A percentile compares a stretch with the other conserved stretches of the same genome.
These are phyloP conservation scores for Hyphopichia khmerensis DNA, from an alignment of 1,139 yeast species.

Conservation along the genomic window DNA sequence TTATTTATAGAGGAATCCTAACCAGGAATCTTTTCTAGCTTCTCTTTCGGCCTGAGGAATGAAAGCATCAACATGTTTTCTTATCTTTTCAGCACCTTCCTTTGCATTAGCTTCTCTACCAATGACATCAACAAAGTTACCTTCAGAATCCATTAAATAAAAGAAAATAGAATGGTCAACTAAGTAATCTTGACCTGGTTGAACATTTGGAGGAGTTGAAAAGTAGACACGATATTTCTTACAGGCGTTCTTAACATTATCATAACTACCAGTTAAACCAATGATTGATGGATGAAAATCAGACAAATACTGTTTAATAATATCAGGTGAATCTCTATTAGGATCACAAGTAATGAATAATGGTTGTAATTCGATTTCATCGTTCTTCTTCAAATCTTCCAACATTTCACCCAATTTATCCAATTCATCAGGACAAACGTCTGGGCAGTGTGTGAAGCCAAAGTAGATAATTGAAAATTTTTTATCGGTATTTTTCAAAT, in stretches of 20 bases:
- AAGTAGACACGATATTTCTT: slow-evolving; percentile 90
- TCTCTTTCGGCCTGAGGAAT: slow-evolving; percentile 66
- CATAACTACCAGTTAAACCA: slow-evolving; percentile 90
- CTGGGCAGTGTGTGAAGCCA: slow-evolving; percentile 97
- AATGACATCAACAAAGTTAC: slow-evolving; percentile 87
- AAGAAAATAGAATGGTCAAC: slow-evolving; percentile 97
- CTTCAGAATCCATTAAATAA: slow-evolving; percentile 96
- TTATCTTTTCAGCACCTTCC: slow-evolving; percentile 77
- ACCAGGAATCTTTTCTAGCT: slow-evolving; percentile 54
- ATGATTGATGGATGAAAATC: slow-evolving; percentile 89
- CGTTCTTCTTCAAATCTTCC: slow-evolving; percentile 54
- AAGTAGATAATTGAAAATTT: slow-evolving; percentile 81
- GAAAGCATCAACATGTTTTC: slow-evolving; percentile 74
- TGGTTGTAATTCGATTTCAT: slow-evolving; percentile 69
- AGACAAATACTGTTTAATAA: slow-evolving; percentile 68
- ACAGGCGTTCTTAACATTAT: slow-evolving; percentile 78
- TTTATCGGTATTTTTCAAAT: slow-evolving; percentile 57
- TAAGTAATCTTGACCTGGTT: slow-evolving; percentile 93
- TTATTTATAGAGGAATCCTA: slow-evolving; percentile 53
- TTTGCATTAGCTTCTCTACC: slow-evolving; percentile 86
- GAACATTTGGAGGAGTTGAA: slow-evolving; percentile 90
- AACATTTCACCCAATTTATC: slow-evolving; percentile 86
- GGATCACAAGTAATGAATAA: slow-evolving; percentile 96
- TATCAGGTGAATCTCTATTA: slow-evolving; percentile 85
- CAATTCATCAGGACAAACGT: slow-evolving; percentile 95